These are phyloP conservation scores for Tylopilus plumbeoviolaceoides DNA, from an alignment of 768 basidiomycete genomes.

Conservation along the genomic window DNA sequence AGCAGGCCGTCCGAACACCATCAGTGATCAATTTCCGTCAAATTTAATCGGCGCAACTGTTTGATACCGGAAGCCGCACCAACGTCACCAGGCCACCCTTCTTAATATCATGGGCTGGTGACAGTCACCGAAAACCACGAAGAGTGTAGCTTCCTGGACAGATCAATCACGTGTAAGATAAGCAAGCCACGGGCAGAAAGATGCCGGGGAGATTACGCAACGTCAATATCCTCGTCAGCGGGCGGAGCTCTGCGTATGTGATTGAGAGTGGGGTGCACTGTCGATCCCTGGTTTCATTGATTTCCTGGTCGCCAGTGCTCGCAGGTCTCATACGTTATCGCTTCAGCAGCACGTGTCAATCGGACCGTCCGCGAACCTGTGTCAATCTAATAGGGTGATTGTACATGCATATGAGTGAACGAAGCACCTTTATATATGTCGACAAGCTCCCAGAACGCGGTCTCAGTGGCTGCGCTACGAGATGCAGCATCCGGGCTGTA, in stretches of 20 bases:
- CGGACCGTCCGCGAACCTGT: too few relatives aligned
- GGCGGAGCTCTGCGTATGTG: not conserved
- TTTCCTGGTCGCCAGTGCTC: not conserved
- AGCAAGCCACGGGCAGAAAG: not conserved
- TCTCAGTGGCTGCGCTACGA: too few relatives aligned
- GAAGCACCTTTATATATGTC: too few relatives aligned
- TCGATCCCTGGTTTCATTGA: conserved; percentile 16
- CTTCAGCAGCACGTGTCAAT: too few relatives aligned
- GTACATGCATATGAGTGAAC: too few relatives aligned
- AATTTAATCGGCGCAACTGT: conserved; percentile 21
- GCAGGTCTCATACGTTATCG: conserved; percentile 17
- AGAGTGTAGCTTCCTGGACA: not conserved
- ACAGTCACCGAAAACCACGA: not conserved
- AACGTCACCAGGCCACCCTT: conserved; percentile 11
- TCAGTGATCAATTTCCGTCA: conserved; percentile 22
- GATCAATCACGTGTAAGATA: not conserved
- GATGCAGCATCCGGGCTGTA: too few relatives aligned
- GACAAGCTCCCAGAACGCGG: too few relatives aligned
- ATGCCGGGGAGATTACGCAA: conserved; percentile 5
- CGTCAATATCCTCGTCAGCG: not conserved
- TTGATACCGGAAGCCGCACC: conserved; percentile 4
- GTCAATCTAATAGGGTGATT: too few relatives aligned
- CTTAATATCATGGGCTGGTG: conserved; percentile 3
- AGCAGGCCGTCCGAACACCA: conserved; percentile 11
- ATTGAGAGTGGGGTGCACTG: not conserved